Conservation (phyloP, 306 rosid species). For the Mucuna pruriens region DNA sequence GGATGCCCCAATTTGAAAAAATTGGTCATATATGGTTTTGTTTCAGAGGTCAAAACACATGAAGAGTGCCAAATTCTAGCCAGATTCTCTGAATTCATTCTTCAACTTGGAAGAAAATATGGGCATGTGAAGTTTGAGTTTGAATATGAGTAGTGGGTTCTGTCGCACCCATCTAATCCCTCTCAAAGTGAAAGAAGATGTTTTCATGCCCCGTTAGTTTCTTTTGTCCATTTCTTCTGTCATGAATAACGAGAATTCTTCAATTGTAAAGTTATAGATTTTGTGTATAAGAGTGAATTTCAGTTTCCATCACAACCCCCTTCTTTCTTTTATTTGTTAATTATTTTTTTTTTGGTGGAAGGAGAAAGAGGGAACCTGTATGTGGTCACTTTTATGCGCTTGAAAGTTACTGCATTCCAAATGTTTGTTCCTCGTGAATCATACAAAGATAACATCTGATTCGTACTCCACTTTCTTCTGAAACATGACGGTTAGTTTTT, state of each 20-base stretch:
- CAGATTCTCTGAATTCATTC: slow-evolving; percentile 61
- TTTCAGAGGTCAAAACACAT: slow-evolving; percentile 65
- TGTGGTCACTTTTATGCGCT: neutral
- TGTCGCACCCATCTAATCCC: neutral
- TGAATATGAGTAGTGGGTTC: slow-evolving; percentile 57
- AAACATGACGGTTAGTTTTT: neutral
- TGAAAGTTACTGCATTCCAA: neutral
- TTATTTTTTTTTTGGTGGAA: neutral
- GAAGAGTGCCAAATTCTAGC: slow-evolving; percentile 72
- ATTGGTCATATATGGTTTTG: slow-evolving; percentile 65
- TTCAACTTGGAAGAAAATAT: slow-evolving; percentile 69
- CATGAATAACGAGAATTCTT: slow-evolving; percentile 15
- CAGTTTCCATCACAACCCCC: neutral
- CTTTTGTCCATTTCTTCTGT: slow-evolving; percentile 23
- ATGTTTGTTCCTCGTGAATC: neutral
- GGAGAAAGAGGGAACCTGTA: neutral
- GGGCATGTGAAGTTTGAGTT: slow-evolving; percentile 61
- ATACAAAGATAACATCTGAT: neutral
- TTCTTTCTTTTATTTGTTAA: neutral
- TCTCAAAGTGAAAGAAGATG: slow-evolving; percentile 37
- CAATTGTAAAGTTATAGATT: slow-evolving; percentile 40
- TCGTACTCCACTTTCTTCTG: neutral
- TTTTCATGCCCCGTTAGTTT: slow-evolving; percentile 19
- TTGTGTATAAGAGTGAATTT: slow-evolving; percentile 4
- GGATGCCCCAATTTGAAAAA: slow-evolving; percentile 76